These are phyloP conservation scores for Ceratocystis lukuohia DNA, from an alignment of 2,329 filamentous ascomycete genomes.

Conservation along the genomic window DNA sequence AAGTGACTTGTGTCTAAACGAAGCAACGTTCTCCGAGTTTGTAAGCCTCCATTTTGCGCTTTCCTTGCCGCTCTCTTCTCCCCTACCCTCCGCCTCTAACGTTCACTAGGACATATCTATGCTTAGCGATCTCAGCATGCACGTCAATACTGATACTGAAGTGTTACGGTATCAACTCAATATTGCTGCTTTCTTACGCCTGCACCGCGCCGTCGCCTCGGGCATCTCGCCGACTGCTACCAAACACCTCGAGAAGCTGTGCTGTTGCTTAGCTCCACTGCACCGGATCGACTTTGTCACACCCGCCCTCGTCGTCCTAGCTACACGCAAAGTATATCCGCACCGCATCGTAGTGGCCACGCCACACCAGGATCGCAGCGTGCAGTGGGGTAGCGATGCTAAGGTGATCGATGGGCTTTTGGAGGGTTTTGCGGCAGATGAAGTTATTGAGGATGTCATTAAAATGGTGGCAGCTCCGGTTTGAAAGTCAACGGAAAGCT, in stretches of 20 bases:
- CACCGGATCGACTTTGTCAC: slow-evolving; percentile 71
- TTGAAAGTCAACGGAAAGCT: background rate
- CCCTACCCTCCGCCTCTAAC: background rate
- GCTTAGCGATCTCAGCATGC: slow-evolving; percentile 44
- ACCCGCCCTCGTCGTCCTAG: slow-evolving; percentile 69
- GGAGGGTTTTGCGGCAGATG: slow-evolving; percentile 45
- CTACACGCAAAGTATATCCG: slow-evolving; percentile 72
- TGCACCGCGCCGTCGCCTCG: slow-evolving; percentile 70
- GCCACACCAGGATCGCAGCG: slow-evolving; percentile 64
- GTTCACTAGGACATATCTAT: slow-evolving; percentile 40
- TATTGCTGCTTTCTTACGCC: slow-evolving; percentile 70
- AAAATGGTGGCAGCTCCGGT: slow-evolving; percentile 41
- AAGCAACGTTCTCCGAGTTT: slow-evolving; percentile 28
- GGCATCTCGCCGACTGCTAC: slow-evolving; percentile 70
- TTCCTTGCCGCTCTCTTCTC: background rate
- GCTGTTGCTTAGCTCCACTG: slow-evolving; percentile 62
- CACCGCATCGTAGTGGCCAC: slow-evolving; percentile 64
- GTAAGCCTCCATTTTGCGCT: slow-evolving; percentile 26
- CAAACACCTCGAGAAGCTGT: slow-evolving; percentile 57
- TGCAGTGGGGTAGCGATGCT: slow-evolving; percentile 82
- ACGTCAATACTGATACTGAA: slow-evolving; percentile 58
- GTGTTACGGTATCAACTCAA: slow-evolving; percentile 77
- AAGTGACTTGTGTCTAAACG: slow-evolving; percentile 19
- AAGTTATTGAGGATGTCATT: slow-evolving; percentile 52
- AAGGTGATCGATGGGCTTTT: slow-evolving; percentile 55